Evolutionary conservation across 2,329 filamentous ascomycete species (phyloP).

Genomic region (Diaporthe humulicola): DNA sequence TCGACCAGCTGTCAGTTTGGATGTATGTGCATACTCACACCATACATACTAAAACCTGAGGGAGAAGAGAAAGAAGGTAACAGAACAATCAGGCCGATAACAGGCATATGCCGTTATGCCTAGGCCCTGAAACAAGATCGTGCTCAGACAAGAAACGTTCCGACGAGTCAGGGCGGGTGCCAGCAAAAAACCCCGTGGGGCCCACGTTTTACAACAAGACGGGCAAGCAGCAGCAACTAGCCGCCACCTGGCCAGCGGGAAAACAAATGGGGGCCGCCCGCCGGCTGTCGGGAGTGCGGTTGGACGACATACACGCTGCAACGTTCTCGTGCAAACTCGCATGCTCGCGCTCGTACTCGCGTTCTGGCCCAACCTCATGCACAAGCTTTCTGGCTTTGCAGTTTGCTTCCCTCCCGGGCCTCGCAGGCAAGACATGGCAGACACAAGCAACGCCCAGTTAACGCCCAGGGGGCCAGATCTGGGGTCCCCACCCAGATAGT

Average conservation of each 20-base stretch:
- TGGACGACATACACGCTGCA: background rate
- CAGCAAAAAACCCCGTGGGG: background rate
- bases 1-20: too few species aligned
- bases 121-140: constrained; percentile 1
- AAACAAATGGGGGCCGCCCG: background rate
- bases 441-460: background rate
- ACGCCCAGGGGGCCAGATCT: constrained; percentile 1
- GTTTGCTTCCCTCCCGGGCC: background rate
- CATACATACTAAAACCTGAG: background rate
- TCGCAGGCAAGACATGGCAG: too few species aligned
- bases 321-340: background rate
- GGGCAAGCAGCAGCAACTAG: background rate
- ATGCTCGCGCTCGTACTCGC: background rate
- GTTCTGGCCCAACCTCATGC: background rate
- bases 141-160: background rate
- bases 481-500: background rate
- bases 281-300: background rate
- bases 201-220: background rate
- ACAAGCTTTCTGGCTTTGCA: background rate
- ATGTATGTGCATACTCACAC: too few species aligned
- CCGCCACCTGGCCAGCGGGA: background rate
- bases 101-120: background rate
- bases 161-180: background rate
- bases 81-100: too few species aligned
- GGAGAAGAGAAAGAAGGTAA: background rate